These are phyloP conservation scores for Erythrobasidium hasegawianum DNA, from an alignment of 1,284 basidiomycete species.

Conservation along the genomic window DNA sequence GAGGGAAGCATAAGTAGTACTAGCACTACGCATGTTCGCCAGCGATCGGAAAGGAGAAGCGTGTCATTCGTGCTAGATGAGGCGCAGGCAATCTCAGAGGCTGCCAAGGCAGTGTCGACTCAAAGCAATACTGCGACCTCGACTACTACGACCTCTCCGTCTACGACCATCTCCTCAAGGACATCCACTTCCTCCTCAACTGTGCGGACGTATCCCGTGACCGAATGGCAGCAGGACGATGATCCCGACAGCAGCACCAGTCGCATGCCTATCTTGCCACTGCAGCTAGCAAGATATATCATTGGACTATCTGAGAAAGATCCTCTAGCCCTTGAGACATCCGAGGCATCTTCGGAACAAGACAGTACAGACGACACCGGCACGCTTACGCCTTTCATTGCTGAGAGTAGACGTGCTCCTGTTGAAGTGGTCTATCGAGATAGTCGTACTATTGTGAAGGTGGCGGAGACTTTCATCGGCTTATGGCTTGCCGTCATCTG, in stretches of 20 bases:
- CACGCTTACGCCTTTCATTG: background rate
- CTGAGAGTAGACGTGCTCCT: no score
- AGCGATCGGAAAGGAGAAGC: background rate
- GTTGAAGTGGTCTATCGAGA: background rate
- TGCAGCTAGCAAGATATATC: conserved; percentile 1
- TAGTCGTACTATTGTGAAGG: background rate
- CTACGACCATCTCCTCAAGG: background rate
- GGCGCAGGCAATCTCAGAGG: background rate
- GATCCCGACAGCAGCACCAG: background rate
- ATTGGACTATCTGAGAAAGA: background rate
- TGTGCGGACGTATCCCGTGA: background rate
- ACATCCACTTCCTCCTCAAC: no score
- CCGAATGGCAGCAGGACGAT: background rate
- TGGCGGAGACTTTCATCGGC: background rate
- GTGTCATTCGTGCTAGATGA: conserved; percentile 1
- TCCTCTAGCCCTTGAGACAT: background rate
- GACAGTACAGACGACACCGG: background rate
- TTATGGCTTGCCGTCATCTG: background rate
- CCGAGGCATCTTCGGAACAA: background rate
- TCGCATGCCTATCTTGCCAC: background rate
- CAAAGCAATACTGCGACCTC: background rate
- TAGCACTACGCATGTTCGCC: background rate
- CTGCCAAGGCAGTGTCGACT: background rate
- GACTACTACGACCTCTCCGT: background rate
- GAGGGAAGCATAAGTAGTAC: background rate